Percentiles rank a stretch among this genome's conserved stretches.
These are phyloP conservation scores for Chloropicon primus DNA, from an alignment of 139 green algal genomes.

Conservation along the genomic window DNA sequence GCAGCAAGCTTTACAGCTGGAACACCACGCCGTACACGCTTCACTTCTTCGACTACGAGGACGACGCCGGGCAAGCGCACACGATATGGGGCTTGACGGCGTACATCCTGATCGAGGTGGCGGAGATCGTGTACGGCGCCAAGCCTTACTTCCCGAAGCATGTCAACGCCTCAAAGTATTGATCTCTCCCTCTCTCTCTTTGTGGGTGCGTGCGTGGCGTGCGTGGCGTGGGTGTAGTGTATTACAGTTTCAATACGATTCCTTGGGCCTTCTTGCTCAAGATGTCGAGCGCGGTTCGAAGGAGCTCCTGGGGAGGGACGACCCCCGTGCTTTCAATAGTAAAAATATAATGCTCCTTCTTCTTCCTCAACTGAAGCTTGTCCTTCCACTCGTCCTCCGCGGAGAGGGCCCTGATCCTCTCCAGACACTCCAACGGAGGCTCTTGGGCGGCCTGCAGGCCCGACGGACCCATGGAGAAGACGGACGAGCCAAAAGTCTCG, in stretches of 20 bases:
- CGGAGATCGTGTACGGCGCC: neutral
- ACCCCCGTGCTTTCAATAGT: slow-evolving; percentile 82
- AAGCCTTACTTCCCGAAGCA: slow-evolving; percentile 3
- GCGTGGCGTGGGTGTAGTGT: no score
- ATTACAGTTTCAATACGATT: slow-evolving; percentile 43
- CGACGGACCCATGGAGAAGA: no score
- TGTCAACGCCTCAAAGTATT: no score
- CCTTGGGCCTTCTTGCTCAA: slow-evolving; percentile 59
- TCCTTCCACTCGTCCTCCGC: slow-evolving; percentile 29
- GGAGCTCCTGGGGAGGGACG: slow-evolving; percentile 54
- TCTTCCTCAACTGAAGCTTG: slow-evolving; percentile 55
- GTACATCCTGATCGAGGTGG: slow-evolving; percentile 7
- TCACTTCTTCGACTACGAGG: slow-evolving; percentile 10
- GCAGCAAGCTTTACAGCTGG: neutral
- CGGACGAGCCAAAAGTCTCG: slow-evolving; percentile 42
- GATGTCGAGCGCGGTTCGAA: slow-evolving; percentile 49
- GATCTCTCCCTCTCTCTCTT: no score
- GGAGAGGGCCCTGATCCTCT: slow-evolving; percentile 36
- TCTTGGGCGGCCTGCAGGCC: no score
- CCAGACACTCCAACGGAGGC: slow-evolving; percentile 32
- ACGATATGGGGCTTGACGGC: slow-evolving; percentile 10
- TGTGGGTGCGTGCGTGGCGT: no score
- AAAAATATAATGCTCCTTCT: slow-evolving; percentile 95
- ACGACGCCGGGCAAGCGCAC: neutral
- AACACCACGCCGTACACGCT: neutral